Evolutionary conservation across 2,329 filamentous ascomycete species (phyloP), one percentile per base, ranked within the genome.

Genomic region (Exophiala bonariae): DNA sequence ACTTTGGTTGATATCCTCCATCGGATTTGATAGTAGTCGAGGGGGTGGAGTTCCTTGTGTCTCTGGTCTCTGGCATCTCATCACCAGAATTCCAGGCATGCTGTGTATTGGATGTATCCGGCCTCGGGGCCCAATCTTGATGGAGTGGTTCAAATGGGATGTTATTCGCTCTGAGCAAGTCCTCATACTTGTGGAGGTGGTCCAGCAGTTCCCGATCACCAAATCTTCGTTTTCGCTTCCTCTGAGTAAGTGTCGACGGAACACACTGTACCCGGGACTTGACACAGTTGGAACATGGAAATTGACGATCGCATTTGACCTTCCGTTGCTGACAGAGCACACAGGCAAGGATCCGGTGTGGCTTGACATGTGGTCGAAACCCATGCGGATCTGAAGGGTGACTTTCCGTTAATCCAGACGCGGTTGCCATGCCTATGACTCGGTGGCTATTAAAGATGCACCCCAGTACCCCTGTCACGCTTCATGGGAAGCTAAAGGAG

Each of bases 311-410:
- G 66, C 86, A 89, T 49, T 83, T 83, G 32, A 89, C 78, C 64
- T 89, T 89, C 51, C 85, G 80, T 63, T 87, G 85, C 63, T 90
- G 86, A 61, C 87, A 92, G 16, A 83, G 74, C 11, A 88, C 76
- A 60, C 87, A 92, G 30, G 79, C 71, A 23, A 77, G 69, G 11
- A 74, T 61, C n/a, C 70, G 66, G 44, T 65, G 65, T 18, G 64
- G 54, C 52, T 66, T 67, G 16, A 11, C 17, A n/a, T 6, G 11
- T 6, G 23, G 23, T 11, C 6, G 6, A 11, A 11, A 6, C 6
- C 23, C 23, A 11, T 6, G 11, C 11, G 23, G 11, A 26, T 6
- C 11, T 11, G 23, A 26, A 11, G 23, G 23, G 11, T 26, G 23
- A 26, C 23, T 11, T 11, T 26, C 6, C 11, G 6, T 6, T 6